A percentile compares a stretch with the other conserved stretches of the same genome.
Evolutionary conservation across 2,329 filamentous ascomycete genomes (phyloP).

Genomic region (Fusarium staphyleae): DNA sequence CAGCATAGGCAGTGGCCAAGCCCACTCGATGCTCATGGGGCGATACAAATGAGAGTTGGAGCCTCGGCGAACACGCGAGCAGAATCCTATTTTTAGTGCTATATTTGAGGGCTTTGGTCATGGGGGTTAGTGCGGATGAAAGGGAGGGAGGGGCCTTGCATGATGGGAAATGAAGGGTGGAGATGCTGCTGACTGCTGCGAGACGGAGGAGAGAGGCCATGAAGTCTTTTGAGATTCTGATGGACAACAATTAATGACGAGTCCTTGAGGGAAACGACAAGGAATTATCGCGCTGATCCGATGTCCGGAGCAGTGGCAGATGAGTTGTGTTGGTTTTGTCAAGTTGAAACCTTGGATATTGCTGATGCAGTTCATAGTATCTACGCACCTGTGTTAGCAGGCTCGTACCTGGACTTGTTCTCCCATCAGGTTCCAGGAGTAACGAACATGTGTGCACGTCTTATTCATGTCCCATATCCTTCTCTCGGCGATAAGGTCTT

Average conservation of each 20-base stretch:
- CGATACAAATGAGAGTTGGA: conserved; percentile 16
- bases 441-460: no score
- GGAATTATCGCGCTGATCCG: no score
- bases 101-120: conserved; percentile 1
- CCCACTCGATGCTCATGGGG: conserved; percentile 27
- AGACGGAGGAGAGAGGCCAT: background rate
- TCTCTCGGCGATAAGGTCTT: no score
- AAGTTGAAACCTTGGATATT: background rate
- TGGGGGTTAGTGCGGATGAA: background rate
- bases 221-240: background rate
- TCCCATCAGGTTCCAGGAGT: no score
- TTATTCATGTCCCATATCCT: no score
- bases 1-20: conserved; percentile 11
- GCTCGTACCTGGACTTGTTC: no score
- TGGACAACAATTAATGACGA: background rate
- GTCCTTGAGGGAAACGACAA: no score
- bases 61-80: conserved; percentile 31
- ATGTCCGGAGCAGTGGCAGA: background rate
- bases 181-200: conserved; percentile 1
- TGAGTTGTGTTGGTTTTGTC: background rate
- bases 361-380: no score
- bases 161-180: conserved; percentile 20
- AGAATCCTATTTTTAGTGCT: conserved; percentile 37
- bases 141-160: background rate
- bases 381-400: no score